phyloP scores from a whole-genome alignment of 768 basidiomycete genomes.

The Sarcomyxa edulis region DNA sequence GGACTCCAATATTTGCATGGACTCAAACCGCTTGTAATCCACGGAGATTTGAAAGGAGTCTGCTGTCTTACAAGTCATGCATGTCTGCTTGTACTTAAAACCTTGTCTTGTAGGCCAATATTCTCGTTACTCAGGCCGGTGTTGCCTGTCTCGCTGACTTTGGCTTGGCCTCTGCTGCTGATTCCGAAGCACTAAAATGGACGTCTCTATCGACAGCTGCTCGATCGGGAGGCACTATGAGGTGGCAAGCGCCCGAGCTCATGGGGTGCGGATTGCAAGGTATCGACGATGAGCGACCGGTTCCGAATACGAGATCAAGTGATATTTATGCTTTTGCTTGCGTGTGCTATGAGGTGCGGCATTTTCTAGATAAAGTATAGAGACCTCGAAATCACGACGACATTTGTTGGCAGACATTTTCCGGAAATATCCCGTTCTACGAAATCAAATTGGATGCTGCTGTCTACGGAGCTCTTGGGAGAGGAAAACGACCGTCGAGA shows the following conservation, averaged over 20 bases:
- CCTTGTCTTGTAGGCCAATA: slow-evolving; percentile 36
- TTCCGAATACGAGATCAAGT: slow-evolving; percentile 12
- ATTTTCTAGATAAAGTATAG: neutral
- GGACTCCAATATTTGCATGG: slow-evolving; percentile 29
- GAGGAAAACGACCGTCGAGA: slow-evolving; percentile 3
- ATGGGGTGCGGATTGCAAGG: too few relatives aligned
- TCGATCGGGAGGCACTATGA: slow-evolving; percentile 24
- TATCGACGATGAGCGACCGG: slow-evolving; percentile 13
- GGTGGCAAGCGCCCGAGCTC: slow-evolving; percentile 32
- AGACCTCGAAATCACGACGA: neutral
- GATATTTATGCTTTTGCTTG: slow-evolving; percentile 39
- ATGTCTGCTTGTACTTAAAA: neutral
- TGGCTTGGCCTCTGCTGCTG: slow-evolving; percentile 38
- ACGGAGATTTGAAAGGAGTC: slow-evolving; percentile 43
- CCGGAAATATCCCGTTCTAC: slow-evolving; percentile 20
- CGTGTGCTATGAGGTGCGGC: slow-evolving; percentile 29
- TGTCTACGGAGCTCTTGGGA: slow-evolving; percentile 13
- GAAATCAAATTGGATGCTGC: slow-evolving; percentile 12
- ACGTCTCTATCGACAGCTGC: slow-evolving; percentile 11
- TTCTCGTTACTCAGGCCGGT: slow-evolving; percentile 35
- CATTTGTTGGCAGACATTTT: slow-evolving; percentile 19
- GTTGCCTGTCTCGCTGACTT: slow-evolving; percentile 48
- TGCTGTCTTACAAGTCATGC: neutral
- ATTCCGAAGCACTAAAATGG: too few relatives aligned
- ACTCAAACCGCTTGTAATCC: slow-evolving; percentile 30